Conservation (phyloP, 2,329 filamentous ascomycete species). For the Penicillium sp. region DNA sequence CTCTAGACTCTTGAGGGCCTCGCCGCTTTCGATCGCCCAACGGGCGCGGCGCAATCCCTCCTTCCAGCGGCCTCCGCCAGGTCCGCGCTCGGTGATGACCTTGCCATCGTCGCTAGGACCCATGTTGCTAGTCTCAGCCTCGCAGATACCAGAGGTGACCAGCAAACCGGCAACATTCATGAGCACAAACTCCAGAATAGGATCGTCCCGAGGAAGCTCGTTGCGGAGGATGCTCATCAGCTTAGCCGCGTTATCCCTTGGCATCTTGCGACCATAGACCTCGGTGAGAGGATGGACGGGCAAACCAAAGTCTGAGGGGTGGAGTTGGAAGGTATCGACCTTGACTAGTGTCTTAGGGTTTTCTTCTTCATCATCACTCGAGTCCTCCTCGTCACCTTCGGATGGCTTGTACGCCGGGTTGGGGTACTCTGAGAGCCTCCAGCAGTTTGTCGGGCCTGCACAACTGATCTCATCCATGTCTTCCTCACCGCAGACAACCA, state of each 20-base stretch:
- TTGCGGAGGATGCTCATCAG: conserved; percentile 77
- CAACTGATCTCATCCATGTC: conserved; percentile 96
- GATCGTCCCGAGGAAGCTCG: conserved; percentile 75
- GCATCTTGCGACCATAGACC: conserved; percentile 84
- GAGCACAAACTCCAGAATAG: conserved; percentile 90
- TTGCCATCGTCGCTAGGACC: conserved; percentile 78
- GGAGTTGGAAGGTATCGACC: conserved; percentile 77
- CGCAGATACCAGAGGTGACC: conserved; percentile 84
- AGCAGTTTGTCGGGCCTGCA: conserved; percentile 86
- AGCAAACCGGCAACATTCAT: conserved; percentile 92
- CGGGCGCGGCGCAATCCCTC: conserved; percentile 86
- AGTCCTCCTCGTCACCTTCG: conserved; percentile 52
- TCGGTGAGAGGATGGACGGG: conserved; percentile 72
- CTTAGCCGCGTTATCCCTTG: conserved; percentile 85
- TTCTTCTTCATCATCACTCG: conserved; percentile 48
- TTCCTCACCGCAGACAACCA: conserved; percentile 92
- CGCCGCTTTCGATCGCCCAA: conserved; percentile 86
- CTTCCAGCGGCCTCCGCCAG: conserved; percentile 90
- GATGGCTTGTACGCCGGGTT: conserved; percentile 51
- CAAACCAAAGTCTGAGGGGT: conserved; percentile 87
- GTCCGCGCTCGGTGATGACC: conserved; percentile 81
- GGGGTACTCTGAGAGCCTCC: conserved; percentile 69
- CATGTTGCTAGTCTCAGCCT: conserved; percentile 80
- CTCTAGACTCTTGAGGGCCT: conserved; percentile 82
- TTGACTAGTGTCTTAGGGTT: conserved; percentile 55